A percentile compares a stretch with the other conserved stretches of the same genome.
These are phyloP conservation scores for Piromyces finnis DNA, from an alignment of 192 early-diverging fungal genomes.

Conservation along the genomic window DNA sequence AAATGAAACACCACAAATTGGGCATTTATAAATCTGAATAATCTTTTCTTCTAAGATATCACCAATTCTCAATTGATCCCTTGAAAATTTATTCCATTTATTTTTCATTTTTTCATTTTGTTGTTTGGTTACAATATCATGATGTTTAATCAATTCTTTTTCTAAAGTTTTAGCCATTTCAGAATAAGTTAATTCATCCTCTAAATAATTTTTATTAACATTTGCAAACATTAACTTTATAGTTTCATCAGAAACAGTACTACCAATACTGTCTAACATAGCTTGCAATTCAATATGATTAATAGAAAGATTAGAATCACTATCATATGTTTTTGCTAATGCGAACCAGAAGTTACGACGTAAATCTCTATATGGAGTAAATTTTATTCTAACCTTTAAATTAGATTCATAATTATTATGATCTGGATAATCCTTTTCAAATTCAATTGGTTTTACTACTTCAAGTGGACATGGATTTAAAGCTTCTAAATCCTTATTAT, in stretches of 20 bases:
- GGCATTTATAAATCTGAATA: slow-evolving; percentile 44
- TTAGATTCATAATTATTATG: slow-evolving; percentile 16
- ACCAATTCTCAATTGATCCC: slow-evolving; percentile 5
- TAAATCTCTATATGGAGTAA: slow-evolving; percentile 42
- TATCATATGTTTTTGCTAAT: slow-evolving; percentile 37
- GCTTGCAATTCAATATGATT: slow-evolving; percentile 40
- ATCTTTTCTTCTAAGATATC: slow-evolving; percentile 27
- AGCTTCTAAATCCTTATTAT: not conserved
- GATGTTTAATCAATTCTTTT: slow-evolving; percentile 9
- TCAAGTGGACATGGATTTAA: not conserved
- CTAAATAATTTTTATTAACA: slow-evolving; percentile 18
- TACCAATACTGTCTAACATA: slow-evolving; percentile 52
- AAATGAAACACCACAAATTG: slow-evolving; percentile 45
- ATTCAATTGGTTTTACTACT: not conserved
- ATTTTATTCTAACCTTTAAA: slow-evolving; percentile 34
- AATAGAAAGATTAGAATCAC: slow-evolving; percentile 35
- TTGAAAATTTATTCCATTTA: not conserved
- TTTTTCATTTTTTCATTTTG: not conserved
- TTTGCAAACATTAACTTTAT: slow-evolving; percentile 34
- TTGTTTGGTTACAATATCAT: not conserved
- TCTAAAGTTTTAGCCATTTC: slow-evolving; percentile 44
- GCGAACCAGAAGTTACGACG: slow-evolving; percentile 54
- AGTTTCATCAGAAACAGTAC: slow-evolving; percentile 41
- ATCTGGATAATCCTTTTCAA: not conserved
- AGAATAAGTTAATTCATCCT: slow-evolving; percentile 45